Conservation (phyloP, 2,329 filamentous ascomycete species). For the Penicillium thymicola region DNA sequence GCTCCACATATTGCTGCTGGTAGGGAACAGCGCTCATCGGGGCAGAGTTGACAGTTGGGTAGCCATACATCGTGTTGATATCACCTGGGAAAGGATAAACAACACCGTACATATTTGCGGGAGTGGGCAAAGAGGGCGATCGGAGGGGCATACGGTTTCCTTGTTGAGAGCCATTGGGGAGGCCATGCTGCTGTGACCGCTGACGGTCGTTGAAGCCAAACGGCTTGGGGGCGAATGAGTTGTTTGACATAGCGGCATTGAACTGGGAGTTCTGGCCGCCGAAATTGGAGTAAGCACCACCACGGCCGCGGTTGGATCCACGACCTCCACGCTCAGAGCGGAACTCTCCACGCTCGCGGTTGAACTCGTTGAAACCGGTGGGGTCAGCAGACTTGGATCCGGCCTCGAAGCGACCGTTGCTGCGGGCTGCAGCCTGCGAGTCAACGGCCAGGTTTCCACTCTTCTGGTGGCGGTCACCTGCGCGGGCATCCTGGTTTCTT, state of each 20-base stretch:
- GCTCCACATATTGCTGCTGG: slow-evolving; percentile 56
- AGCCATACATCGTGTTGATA: slow-evolving; percentile 56
- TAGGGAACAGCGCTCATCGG: slow-evolving; percentile 59
- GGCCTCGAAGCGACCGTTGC: slow-evolving; percentile 39
- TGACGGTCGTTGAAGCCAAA: slow-evolving; percentile 44
- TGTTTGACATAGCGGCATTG: slow-evolving; percentile 38
- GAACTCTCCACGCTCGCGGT: slow-evolving; percentile 35
- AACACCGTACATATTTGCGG: slow-evolving; percentile 48
- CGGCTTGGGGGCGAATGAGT: slow-evolving; percentile 40
- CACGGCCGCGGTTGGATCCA: slow-evolving; percentile 41
- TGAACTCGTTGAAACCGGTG: slow-evolving; percentile 33
- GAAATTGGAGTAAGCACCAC: slow-evolving; percentile 36
- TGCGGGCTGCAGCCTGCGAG: slow-evolving; percentile 32
- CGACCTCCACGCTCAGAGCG: slow-evolving; percentile 41
- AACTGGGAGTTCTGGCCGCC: slow-evolving; percentile 38
- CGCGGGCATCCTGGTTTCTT: slow-evolving; percentile 31
- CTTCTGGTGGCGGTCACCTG: slow-evolving; percentile 26
- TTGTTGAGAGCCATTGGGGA: slow-evolving; percentile 39
- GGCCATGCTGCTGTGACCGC: slow-evolving; percentile 38
- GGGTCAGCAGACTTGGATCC: slow-evolving; percentile 39
- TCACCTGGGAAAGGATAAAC: slow-evolving; percentile 44
- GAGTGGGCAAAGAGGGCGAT: slow-evolving; percentile 61
- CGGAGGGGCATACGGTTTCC: slow-evolving; percentile 53
- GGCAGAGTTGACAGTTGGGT: slow-evolving; percentile 51
- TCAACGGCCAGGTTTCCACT: slow-evolving; percentile 32